Evolutionary conservation across 2,329 filamentous ascomycete species (phyloP).

Genomic region (Cytospora mali): DNA sequence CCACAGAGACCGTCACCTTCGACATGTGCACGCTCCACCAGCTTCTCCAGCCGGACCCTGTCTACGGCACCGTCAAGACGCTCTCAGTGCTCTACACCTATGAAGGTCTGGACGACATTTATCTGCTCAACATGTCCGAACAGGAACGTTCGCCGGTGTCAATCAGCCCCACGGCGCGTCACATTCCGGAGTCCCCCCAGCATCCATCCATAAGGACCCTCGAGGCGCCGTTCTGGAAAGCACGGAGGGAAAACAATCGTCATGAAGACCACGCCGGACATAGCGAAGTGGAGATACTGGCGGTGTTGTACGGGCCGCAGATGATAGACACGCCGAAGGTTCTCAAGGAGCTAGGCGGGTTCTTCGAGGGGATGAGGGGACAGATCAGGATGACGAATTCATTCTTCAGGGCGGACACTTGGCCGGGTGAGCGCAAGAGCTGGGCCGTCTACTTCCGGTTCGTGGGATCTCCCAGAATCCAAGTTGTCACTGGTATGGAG

Average conservation of each 20-base stretch:
- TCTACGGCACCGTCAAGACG: conserved; percentile 27
- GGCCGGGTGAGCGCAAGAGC: conserved; percentile 30
- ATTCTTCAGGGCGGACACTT: conserved; percentile 33
- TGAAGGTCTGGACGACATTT: conserved; percentile 29
- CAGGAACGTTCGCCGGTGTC: conserved; percentile 20
- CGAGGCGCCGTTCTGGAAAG: conserved; percentile 23
- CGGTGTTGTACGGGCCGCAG: conserved; percentile 30
- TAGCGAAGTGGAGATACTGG: conserved; percentile 31
- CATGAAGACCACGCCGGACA: too few species aligned
- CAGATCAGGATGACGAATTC: conserved; percentile 32
- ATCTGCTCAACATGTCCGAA: conserved; percentile 32
- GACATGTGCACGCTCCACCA: conserved; percentile 29
- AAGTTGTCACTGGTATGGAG: conserved; percentile 37
- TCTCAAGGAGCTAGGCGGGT: conserved; percentile 28
- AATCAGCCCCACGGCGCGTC: conserved; percentile 26
- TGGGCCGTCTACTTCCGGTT: conserved; percentile 32
- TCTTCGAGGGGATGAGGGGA: conserved; percentile 32
- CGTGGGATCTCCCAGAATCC: conserved; percentile 29
- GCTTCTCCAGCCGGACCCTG: conserved; percentile 31
- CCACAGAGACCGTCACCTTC: conserved; percentile 22
- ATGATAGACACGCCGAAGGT: conserved; percentile 28
- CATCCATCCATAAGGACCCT: conserved; percentile 20
- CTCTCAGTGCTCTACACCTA: conserved; percentile 31
- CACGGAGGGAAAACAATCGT: too few species aligned
- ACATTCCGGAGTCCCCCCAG: not conserved